A percentile compares a stretch with the other conserved stretches of the same genome.
These are phyloP conservation scores for Exophiala calicioides DNA, from an alignment of 2,329 filamentous ascomycete genomes.

Conservation along the genomic window DNA sequence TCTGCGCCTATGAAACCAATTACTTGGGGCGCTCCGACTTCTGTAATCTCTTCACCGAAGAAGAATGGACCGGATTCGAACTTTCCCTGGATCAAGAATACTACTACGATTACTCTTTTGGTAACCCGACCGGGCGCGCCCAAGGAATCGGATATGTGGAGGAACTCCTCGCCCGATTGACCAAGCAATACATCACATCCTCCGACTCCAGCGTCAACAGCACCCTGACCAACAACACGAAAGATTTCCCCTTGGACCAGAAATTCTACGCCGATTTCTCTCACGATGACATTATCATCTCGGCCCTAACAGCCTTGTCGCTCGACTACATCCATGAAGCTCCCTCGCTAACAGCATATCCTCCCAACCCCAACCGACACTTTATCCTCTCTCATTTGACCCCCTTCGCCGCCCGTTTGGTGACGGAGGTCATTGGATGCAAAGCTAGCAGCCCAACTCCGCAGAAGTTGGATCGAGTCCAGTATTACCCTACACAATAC, in stretches of 20 bases:
- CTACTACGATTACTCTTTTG: slow-evolving; percentile 48
- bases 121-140: slow-evolving; percentile 53
- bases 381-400: slow-evolving; percentile 55
- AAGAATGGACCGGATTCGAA: slow-evolving; percentile 59
- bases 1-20: slow-evolving; percentile 57
- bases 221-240: slow-evolving; percentile 48
- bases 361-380: slow-evolving; percentile 38
- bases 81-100: slow-evolving; percentile 56
- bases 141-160: slow-evolving; percentile 57
- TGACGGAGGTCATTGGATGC: slow-evolving; percentile 60
- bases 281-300: slow-evolving; percentile 56
- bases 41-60: slow-evolving; percentile 55
- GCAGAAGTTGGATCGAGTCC: slow-evolving; percentile 35
- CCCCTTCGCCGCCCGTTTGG: slow-evolving; percentile 57
- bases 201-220: slow-evolving; percentile 56
- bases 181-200: slow-evolving; percentile 48
- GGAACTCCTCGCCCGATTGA: slow-evolving; percentile 53
- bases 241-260: slow-evolving; percentile 50
- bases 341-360: slow-evolving; percentile 45
- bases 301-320: slow-evolving; percentile 53
- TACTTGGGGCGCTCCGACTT: slow-evolving; percentile 55
- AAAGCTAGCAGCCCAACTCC: slow-evolving; percentile 41
- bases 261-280: slow-evolving; percentile 57
- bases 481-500: slow-evolving; percentile 48
- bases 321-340: slow-evolving; percentile 57